phyloP scores from a whole-genome alignment of 2,329 filamentous ascomycete species.

The Trichoderma koningii region DNA sequence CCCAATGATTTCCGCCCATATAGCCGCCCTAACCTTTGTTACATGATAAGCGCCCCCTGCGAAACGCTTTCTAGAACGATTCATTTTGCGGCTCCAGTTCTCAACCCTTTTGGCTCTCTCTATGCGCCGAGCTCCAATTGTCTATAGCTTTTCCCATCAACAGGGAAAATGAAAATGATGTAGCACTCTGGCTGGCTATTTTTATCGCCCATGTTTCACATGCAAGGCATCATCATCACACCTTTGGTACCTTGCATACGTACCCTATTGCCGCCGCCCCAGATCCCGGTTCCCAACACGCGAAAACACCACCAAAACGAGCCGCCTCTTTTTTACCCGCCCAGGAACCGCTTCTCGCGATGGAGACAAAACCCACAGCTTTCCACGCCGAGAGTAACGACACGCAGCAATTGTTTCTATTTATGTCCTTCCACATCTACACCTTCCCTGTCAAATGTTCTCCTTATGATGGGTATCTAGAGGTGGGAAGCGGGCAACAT shows the following conservation, averaged over 20 bases:
- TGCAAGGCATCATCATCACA: slow-evolving; percentile 17
- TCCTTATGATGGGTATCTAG: background rate
- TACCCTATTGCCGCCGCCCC: slow-evolving; percentile 7
- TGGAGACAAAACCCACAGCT: background rate
- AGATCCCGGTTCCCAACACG: background rate
- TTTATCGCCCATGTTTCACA: slow-evolving; percentile 5
- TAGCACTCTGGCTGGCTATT: slow-evolving; percentile 3
- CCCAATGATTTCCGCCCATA: slow-evolving; percentile 16
- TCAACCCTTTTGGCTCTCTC: background rate
- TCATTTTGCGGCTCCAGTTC: background rate
- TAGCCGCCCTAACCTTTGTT: slow-evolving; percentile 20
- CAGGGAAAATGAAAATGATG: background rate
- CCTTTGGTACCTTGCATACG: background rate
- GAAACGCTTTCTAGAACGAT: slow-evolving; percentile 26
- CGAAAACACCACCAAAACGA: background rate
- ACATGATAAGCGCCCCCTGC: slow-evolving; percentile 22
- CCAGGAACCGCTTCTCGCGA: background rate
- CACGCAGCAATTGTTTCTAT: slow-evolving; percentile 11
- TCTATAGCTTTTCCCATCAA: background rate
- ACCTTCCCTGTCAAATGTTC: background rate
- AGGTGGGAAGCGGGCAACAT: background rate
- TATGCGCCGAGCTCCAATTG: background rate
- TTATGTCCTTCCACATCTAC: slow-evolving; percentile 5
- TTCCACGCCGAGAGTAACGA: background rate
- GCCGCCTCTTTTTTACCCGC: background rate